These are phyloP conservation scores for Saccharomyces hybrid DNA, from an alignment of 1,139 yeast genomes.

Conservation along the genomic window DNA sequence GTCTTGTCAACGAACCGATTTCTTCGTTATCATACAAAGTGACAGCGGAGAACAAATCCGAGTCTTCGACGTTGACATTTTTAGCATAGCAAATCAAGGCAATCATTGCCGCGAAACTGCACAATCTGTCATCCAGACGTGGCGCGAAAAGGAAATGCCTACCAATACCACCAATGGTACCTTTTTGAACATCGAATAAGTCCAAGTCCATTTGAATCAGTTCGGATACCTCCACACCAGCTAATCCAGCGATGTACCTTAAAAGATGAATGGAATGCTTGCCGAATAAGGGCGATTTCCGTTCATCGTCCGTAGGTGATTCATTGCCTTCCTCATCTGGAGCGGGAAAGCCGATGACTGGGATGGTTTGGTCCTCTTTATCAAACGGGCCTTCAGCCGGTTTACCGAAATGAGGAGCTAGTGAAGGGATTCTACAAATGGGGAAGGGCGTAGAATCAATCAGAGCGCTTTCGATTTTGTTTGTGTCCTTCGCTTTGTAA, in stretches of 20 bases:
- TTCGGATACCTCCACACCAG: conserved; percentile 42
- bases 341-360: conserved; percentile 45
- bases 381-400: conserved; percentile 47
- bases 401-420: conserved; percentile 61
- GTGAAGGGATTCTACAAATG: conserved; percentile 55
- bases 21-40: conserved; percentile 57
- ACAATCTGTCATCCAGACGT: conserved; percentile 58
- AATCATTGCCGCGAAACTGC: conserved; percentile 52
- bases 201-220: conserved; percentile 55
- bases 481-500: conserved; percentile 33
- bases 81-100: conserved; percentile 41
- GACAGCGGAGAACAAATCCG: conserved; percentile 42
- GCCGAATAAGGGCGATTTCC: conserved; percentile 51
- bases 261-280: conserved; percentile 50
- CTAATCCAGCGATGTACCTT: conserved; percentile 47
- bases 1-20: conserved; percentile 52
- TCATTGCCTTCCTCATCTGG: conserved; percentile 19
- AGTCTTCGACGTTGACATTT: conserved; percentile 17
- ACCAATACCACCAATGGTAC: conserved; percentile 52
- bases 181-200: conserved; percentile 56
- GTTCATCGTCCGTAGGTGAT: conserved; percentile 42
- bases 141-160: conserved; percentile 60
- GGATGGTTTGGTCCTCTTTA: conserved; percentile 55
- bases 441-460: conserved; percentile 56
- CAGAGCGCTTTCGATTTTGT: conserved; percentile 37